Evolutionary conservation across 75 land plant genomes (phyloP), one percentile per base, ranked within the genome.

Genomic region (Cunninghamia lanceolata): DNA sequence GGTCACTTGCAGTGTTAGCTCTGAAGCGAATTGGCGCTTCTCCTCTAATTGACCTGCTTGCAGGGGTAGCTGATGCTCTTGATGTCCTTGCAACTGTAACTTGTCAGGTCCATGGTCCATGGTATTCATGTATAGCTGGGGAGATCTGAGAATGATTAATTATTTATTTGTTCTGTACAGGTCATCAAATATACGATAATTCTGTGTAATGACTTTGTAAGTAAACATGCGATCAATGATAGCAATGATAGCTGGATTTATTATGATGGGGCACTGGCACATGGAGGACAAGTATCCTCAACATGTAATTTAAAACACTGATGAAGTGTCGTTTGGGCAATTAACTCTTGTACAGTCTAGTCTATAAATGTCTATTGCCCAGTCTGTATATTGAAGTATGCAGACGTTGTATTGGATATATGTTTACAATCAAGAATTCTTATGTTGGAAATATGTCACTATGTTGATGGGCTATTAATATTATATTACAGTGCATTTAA

Each of bases 11-110:
- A 13, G 93, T 90, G 77, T 68, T 82, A 30, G 94, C 94, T 13
- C 87, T 98, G 14, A 85, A 91, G 84, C 90, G 92, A 47, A 89
- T 96, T 21, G 99, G 99, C 15, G 95, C 94, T 16, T 85, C 80
- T 14, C 63, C 63, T 21, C 90, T 95, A 11, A 54, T 89, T 79
- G 89, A 91, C n/a, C 87, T 82, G 84, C 86, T 95, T 85, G 93
- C 91, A 52, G 86, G 89, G 73, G 82, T 88, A 14, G 94, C 89
- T 3, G 89, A 88, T 63, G 87, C 85, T 9, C 70, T 98, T 74
- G 92, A 89, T 47, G 89, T 43, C 70, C 75, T 91, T 28, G 96
- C 95, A 15, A 85, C 45, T n/a, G 92, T 98, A 0, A 91, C 94
- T 4, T 86, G 90, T 77, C 52, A 50, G 52, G 52, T 50, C 52